Evolutionary conservation across 106 monocot genomes (phyloP).

Genomic region (Platanthera guangdongensis): DNA sequence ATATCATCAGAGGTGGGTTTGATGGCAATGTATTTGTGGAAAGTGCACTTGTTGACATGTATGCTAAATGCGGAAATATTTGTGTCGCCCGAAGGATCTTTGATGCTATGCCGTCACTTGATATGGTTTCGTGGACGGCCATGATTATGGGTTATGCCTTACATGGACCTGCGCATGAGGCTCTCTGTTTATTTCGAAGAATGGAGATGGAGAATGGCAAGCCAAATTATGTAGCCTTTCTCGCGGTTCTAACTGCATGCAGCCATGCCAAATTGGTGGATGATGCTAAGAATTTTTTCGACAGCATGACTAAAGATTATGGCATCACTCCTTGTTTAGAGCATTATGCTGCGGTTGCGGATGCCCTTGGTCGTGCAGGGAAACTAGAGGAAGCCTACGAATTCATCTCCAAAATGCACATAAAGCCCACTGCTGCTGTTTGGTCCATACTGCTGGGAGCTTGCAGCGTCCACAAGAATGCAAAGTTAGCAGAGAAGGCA

Average conservation of each 20-base stretch:
- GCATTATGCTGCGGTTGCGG: conserved; percentile 84
- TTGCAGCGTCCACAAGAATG: conserved; percentile 65
- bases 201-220: conserved; percentile 54
- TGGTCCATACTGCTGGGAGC: conserved; percentile 76
- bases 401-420: conserved; percentile 67
- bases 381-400: conserved; percentile 63
- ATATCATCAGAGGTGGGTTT: conserved; percentile 38
- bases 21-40: conserved; percentile 51
- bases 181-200: conserved; percentile 46
- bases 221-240: conserved; percentile 72
- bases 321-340: conserved; percentile 63
- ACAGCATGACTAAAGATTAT: conserved; percentile 58
- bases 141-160: conserved; percentile 98
- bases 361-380: conserved; percentile 78
- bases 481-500: conserved; percentile 53
- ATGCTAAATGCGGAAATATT: conserved; percentile 75
- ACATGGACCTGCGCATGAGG: conserved; percentile 74
- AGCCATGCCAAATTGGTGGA: conserved; percentile 87
- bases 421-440: conserved; percentile 70
- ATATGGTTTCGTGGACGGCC: conserved; percentile 75
- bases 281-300: conserved; percentile 42
- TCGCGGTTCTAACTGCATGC: conserved; percentile 84
- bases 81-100: conserved; percentile 49
- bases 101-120: conserved; percentile 39
- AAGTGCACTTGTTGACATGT: conserved; percentile 77